Evolutionary conservation across 768 basidiomycete species (phyloP).

Genomic region (Mycena rebaudengoi): DNA sequence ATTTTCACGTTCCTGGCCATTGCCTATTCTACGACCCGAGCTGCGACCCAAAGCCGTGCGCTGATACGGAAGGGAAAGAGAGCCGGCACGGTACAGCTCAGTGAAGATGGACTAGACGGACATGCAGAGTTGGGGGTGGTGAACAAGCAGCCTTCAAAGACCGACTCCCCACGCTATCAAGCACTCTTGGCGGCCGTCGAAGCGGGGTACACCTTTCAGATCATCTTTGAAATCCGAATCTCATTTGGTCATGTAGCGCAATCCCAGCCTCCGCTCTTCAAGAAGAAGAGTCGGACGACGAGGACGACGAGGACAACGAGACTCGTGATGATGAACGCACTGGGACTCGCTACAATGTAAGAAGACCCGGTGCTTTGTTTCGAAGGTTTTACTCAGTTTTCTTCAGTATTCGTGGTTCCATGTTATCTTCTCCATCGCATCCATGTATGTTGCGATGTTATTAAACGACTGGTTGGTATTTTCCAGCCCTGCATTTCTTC

Average conservation of each 20-base stretch:
- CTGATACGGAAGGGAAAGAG: conserved; percentile 79
- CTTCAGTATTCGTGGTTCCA: conserved; percentile 98
- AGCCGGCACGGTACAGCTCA: conserved; percentile 69
- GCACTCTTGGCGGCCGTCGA: conserved; percentile 95
- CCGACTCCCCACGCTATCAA: conserved; percentile 90
- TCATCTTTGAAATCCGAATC: background rate
- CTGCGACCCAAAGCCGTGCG: conserved; percentile 94
- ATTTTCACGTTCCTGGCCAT: conserved; percentile 98
- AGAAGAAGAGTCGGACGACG: conserved; percentile 78
- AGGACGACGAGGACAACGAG: conserved; percentile 80
- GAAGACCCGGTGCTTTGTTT: conserved; percentile 28
- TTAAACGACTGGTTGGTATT: conserved; percentile 91
- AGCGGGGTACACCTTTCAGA: conserved; percentile 71
- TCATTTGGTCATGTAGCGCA: conserved; percentile 57
- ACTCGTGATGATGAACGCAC: conserved; percentile 91
- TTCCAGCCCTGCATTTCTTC: background rate
- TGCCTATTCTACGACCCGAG: conserved; percentile 95
- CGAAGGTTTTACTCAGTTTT: conserved; percentile 7
- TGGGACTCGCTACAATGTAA: conserved; percentile 93
- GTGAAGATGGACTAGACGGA: conserved; percentile 57
- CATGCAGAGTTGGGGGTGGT: conserved; percentile 81
- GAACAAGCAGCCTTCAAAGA: conserved; percentile 83
- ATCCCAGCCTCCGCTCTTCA: conserved; percentile 94
- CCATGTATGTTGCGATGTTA: conserved; percentile 98
- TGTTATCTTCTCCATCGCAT: conserved; percentile 92